Evolutionary conservation across 2,329 filamentous ascomycete species (phyloP), one percentile per base, ranked within the genome.

Genomic region (Thyridium curvatum): DNA sequence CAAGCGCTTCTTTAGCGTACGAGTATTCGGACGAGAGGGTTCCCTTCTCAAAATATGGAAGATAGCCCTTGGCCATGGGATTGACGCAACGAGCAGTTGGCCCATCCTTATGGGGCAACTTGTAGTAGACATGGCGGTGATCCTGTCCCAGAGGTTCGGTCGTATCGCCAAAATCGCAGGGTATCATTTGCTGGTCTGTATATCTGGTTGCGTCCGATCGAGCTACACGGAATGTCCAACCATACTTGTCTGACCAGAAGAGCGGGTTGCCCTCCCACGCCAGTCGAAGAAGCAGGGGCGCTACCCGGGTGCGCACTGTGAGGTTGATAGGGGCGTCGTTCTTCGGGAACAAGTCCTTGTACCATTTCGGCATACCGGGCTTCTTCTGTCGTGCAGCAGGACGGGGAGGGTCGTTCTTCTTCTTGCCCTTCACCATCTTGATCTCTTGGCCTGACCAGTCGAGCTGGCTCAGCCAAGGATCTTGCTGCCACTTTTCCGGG

Each of bases 381-480:
- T 84, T 88, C 70, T 97, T 98, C 58, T 98, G 93, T 34, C 85
- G 73, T 10, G 82, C 82, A 8, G 82, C 84, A 21, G 84, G 88
- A 33, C 88, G 72, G 2, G 85, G 84, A 10, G 84, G 81, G 40
- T 94, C 87, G 9, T 67, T 71, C 59, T 95, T 96, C 62, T 85
- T 90, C 66, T 93, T 96, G 4, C 83, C 85, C 58, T 96, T 97
- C 16, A 80, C 82, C 85, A 91, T 93, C 56, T 79, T 90, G 45
- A 95, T 73, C 58, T 94, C 87, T 61, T 97, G 90, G 4, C 87
- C 88, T 1, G 86, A 86, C 93, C 93, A 98, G 66, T 98, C 90
- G 38, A 98, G 74, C 66, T 98, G 93, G 46, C 74, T 76, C 53
- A 98, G 62, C 94, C 94, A 98, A 5, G 90, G 87, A 53, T 98